A percentile compares a stretch with the other conserved stretches of the same genome.
These are phyloP conservation scores for Plasmodium malariae DNA, from an alignment of 169 alveolate species.

Conservation along the genomic window DNA sequence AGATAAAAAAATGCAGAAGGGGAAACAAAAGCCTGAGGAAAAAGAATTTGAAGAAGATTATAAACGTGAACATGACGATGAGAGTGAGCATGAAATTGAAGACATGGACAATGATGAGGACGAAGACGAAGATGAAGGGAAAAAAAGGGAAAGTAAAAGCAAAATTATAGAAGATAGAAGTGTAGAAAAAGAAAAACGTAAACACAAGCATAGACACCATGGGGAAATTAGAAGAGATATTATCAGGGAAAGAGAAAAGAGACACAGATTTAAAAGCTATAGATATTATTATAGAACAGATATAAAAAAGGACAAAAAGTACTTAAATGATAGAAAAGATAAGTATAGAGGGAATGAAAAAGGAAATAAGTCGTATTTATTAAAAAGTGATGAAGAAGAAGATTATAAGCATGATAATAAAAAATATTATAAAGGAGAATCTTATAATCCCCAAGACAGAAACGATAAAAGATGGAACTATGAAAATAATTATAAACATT, in stretches of 20 bases:
- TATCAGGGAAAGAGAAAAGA: not conserved
- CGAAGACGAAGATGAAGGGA: not conserved
- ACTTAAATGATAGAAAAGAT: not conserved
- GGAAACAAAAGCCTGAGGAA: not conserved
- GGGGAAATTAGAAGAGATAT: not conserved
- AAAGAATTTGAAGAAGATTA: not conserved
- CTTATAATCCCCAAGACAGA: constrained; percentile 2
- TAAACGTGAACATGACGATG: not conserved
- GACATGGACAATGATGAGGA: not conserved
- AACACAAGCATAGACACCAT: not conserved
- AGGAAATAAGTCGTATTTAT: not conserved
- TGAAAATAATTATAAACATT: not conserved
- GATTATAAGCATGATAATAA: not conserved
- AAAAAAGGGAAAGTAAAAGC: not conserved
- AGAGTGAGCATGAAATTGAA: not conserved
- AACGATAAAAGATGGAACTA: not conserved
- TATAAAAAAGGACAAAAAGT: no score
- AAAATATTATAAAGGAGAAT: not conserved
- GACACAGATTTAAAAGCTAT: not conserved
- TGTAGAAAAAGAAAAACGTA: not conserved
- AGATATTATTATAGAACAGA: not conserved
- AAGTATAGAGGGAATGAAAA: not conserved
- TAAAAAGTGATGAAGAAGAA: not conserved
- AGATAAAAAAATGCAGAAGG: not conserved
- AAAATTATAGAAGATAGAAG: not conserved